Evolutionary conservation across 2,329 filamentous ascomycete species (phyloP), one percentile per base, ranked within the genome.

Genomic region (Truncatella angustata): DNA sequence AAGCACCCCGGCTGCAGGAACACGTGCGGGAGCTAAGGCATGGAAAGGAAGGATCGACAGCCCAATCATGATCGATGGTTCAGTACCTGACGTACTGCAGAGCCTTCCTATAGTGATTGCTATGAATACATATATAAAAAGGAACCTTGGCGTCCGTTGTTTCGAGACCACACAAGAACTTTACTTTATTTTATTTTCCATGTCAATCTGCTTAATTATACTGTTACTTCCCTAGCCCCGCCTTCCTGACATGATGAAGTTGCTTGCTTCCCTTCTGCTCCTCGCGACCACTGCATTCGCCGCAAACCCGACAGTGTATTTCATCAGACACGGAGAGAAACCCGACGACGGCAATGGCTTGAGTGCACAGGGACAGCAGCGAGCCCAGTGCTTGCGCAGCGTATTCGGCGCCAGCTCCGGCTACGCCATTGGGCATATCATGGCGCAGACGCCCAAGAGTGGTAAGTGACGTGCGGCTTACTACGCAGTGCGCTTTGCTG

Each of bases 241-340:
- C 23, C 9, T 2, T 7, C 14, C 37, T 5, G 2, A 26, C 24
- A 44, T 23, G 6, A 44, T 44, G 40, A n/a, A n/a, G n/a, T n/a
- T 26, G n/a, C 23, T 44, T 26, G 40, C 23, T 30, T 24, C 40
- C 30, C 24, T 44, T 7, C 21, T 44, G 4, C 40, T 44, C 40
- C 24, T 44, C n/a, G 40, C 44, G 26, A 34, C 28, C 21, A 47
- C 44, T 7, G 44, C 26, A 16, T 12, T 47, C 5, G 56, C 51
- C 14, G 51, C 56, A 1, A 51, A 60, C 9, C 74, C 80, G 1
- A 84, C 76, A 1, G 78, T 86, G 28, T 86, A 84, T 61, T 67
- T 86, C 7, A 86, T 86, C 62, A 78, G 82, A 16, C 83, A 86
- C 57, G 83, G 82, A 53, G 83, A 86, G 65, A 86, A 86, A 65